Percentiles rank a stretch among this genome's conserved stretches.
Conservation (phyloP, 2,329 filamentous ascomycete species). For the Fusarium phyllophilum region DNA sequence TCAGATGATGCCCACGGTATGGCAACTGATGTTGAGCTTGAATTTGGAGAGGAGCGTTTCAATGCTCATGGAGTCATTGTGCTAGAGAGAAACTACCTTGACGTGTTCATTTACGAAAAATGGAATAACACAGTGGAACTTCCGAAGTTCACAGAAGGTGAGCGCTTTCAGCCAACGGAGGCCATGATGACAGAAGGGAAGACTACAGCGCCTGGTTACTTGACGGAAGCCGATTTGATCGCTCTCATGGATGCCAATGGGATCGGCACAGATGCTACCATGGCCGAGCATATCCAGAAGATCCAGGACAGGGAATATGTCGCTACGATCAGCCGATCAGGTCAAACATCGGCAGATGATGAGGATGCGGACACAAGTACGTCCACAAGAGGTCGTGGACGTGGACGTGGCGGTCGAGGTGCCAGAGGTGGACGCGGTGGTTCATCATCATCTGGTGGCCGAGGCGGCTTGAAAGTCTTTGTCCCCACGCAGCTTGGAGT, state of each 20-base stretch:
- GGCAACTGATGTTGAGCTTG: constrained; percentile 84
- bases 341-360: constrained; percentile 50
- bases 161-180: constrained; percentile 87
- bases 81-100: constrained; percentile 88
- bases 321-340: constrained; percentile 64
- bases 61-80: constrained; percentile 85
- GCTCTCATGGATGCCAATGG: constrained; percentile 98
- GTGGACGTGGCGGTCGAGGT: constrained; percentile 59
- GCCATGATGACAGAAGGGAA: constrained; percentile 92
- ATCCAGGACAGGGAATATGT: constrained; percentile 93
- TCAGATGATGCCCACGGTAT: constrained; percentile 92
- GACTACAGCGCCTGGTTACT: constrained; percentile 82
- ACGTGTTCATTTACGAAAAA: constrained; percentile 95
- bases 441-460: constrained; percentile 54
- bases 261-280: constrained; percentile 97
- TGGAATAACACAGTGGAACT: constrained; percentile 90
- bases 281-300: constrained; percentile 98
- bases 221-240: constrained; percentile 96
- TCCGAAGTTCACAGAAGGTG: constrained; percentile 81
- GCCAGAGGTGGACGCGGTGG: constrained; percentile 52
- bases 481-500: constrained; percentile 92
- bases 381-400: constrained; percentile 58
- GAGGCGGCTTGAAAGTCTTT: constrained; percentile 78
- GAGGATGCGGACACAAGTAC: constrained; percentile 52
- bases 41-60: constrained; percentile 86